These are phyloP conservation scores for Termitomyces sp. DNA, from an alignment of 768 basidiomycete genomes.

Conservation along the genomic window DNA sequence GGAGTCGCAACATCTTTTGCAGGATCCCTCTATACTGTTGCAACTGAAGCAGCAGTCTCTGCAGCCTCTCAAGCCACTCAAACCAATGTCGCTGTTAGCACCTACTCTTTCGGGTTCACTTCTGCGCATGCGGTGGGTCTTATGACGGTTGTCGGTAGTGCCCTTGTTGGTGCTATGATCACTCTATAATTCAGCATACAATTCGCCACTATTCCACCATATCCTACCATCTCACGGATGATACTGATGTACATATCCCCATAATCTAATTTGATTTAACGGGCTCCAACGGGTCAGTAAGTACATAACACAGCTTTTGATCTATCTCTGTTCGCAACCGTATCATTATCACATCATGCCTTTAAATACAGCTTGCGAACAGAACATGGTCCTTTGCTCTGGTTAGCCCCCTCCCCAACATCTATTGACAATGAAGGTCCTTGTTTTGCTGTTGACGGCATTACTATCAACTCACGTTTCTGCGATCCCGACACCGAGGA, in stretches of 20 bases:
- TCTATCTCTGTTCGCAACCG: neutral
- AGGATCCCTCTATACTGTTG: constrained; percentile 53
- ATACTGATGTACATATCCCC: neutral
- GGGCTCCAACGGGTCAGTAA: too few species aligned
- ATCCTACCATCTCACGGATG: neutral
- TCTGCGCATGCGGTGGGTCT: constrained; percentile 33
- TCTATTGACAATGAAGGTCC: constrained; percentile 9
- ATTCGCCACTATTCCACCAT: neutral
- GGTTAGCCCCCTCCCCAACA: constrained; percentile 14
- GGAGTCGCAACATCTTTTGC: constrained; percentile 48
- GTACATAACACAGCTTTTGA: neutral
- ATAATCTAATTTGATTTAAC: neutral
- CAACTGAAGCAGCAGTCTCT: constrained; percentile 37
- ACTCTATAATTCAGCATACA: constrained; percentile 25
- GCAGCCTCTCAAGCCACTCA: constrained; percentile 19
- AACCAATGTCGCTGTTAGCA: constrained; percentile 24
- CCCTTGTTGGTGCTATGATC: constrained; percentile 39
- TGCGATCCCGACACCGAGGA: constrained; percentile 1
- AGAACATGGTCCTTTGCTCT: constrained; percentile 11
- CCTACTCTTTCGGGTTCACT: constrained; percentile 25
- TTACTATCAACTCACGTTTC: constrained; percentile 6
- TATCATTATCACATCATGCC: neutral
- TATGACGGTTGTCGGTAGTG: constrained; percentile 36
- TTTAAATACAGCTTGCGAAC: neutral
- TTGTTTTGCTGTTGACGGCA: constrained; percentile 20